Base-by-base conservation (phyloP, 2,329 filamentous ascomycete genomes). In the Rutstroemia sp. region DNA sequence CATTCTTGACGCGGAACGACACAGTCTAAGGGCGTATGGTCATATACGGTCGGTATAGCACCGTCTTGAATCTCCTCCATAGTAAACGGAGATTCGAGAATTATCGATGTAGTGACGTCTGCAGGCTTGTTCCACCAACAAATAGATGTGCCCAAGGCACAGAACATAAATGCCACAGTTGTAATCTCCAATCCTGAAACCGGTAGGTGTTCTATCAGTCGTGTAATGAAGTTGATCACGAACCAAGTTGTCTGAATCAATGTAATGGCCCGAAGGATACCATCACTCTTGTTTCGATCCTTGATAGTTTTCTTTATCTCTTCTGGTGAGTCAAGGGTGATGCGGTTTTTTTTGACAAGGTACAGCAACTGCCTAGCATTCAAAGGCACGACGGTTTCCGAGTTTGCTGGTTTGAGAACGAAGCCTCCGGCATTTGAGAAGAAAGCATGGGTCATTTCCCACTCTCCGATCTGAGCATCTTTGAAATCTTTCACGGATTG, bases 61-160 rank as follows among this genome's bases (percentile, higher is more conserved):
- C 38, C 38, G 38, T 39, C 5, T 39, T 39, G 38, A 39, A 39
- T 39, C 12, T 39, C 38, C 12, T 5, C 14, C 12, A 39, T 39
- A 18, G 1, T 39, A 18, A 39, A 39, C n/a, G 12, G 38, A 39
- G 6, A 39, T 39, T 8, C 3, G 8, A 27, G 25, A n/a, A n/a
- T n/a, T n/a, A n/a, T n/a, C n/a, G n/a, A n/a, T n/a, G n/a, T n/a
- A n/a, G n/a, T 27, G 14, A 44, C 50, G 5, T 38, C 38, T 23
- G 27, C 38, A 7, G 19, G 14, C 14, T 45, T 34, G 25, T 45
- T n/a, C 50, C 46, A 23, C 30, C 45, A 39, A 44, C 46, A 51
- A 18, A 47, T 60, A 61, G 61, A 16, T 51, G 49, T 52, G 46
- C 46, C 9, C 54, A 62, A 37, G 66, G 9, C 4, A 50, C 46